Conservation (phyloP, 192 early-diverging fungal genomes). For the Coemansia sp. region DNA sequence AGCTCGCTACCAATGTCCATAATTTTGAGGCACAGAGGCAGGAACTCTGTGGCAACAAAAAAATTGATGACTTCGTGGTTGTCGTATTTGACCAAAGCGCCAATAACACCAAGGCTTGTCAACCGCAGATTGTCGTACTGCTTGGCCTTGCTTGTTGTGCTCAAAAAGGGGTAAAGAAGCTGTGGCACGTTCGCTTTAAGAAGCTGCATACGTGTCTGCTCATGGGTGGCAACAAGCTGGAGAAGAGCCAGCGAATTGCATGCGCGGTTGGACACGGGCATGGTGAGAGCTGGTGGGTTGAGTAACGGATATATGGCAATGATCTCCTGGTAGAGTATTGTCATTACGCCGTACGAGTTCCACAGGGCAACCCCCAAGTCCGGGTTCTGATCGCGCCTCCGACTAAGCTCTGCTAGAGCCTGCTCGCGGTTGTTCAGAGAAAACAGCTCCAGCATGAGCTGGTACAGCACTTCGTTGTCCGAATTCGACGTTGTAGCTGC, state of each 20-base stretch:
- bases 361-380: constrained; percentile 96
- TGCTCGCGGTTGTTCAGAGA: constrained; percentile 78
- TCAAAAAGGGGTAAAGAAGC: constrained; percentile 97
- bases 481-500: constrained; percentile 2
- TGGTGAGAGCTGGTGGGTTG: constrained; percentile 82
- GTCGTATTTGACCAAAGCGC: constrained; percentile 97
- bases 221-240: constrained; percentile 95
- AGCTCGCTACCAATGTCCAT: constrained; percentile 98
- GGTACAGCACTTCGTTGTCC: constrained; percentile 83
- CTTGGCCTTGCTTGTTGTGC: constrained; percentile 91
- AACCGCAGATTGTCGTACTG: constrained; percentile 96
- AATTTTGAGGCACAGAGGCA: constrained; percentile 96
- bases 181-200: constrained; percentile 89
- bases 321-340: constrained; percentile 94
- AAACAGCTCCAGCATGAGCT: constrained; percentile 84
- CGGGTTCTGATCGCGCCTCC: constrained; percentile 92
- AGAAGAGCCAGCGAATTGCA: constrained; percentile 95
- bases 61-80: constrained; percentile 95
- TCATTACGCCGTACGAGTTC: constrained; percentile 97
- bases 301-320: constrained; percentile 93
- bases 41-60: constrained; percentile 94
- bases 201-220: constrained; percentile 74
- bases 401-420: constrained; percentile 89
- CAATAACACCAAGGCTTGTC: constrained; percentile 94
- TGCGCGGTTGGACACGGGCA: constrained; percentile 89